Percentiles rank a stretch among this genome's conserved stretches.
Evolutionary conservation across 192 early-diverging fungal species (phyloP).

Genomic region (Phlyctochytrium planicorne): DNA sequence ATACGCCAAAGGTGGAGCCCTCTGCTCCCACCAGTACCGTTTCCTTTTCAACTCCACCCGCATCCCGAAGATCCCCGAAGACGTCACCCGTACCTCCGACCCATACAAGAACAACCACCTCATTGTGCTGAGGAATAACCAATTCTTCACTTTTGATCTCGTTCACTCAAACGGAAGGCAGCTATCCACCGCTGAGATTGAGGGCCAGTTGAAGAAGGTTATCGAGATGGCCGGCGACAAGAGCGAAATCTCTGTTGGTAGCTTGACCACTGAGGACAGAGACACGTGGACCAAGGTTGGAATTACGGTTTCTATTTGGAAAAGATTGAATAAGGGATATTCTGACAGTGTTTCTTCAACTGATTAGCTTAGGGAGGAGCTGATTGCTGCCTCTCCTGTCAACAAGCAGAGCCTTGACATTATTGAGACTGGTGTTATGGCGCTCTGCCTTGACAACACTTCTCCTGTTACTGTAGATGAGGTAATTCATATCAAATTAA

Average conservation of each 20-base stretch:
- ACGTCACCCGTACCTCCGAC: conserved; percentile 72
- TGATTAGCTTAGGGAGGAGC: conserved; percentile 14
- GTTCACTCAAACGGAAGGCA: conserved; percentile 70
- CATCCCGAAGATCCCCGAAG: conserved; percentile 81
- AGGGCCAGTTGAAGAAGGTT: conserved; percentile 70
- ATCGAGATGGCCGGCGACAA: conserved; percentile 64
- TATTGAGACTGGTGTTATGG: conserved; percentile 85
- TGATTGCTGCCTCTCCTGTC: conserved; percentile 52
- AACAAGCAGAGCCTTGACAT: conserved; percentile 74
- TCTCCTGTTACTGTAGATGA: conserved; percentile 88
- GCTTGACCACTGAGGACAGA: conserved; percentile 89
- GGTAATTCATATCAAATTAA: conserved; percentile 26
- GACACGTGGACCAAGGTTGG: conserved; percentile 84
- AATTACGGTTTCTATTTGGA: conserved; percentile 1
- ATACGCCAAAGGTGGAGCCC: conserved; percentile 68
- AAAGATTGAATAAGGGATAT: too few relatives aligned
- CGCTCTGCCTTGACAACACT: conserved; percentile 87
- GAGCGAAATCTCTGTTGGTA: conserved; percentile 76
- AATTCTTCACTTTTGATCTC: conserved; percentile 81
- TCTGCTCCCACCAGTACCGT: conserved; percentile 88
- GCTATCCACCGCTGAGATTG: conserved; percentile 81
- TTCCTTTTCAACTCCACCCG: conserved; percentile 94
- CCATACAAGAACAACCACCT: conserved; percentile 79
- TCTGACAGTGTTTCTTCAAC: conserved; percentile 61
- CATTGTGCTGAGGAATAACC: conserved; percentile 84